These are phyloP conservation scores for Ustilago shanxiensis DNA, from an alignment of 1,284 basidiomycete genomes.

Conservation along the genomic window DNA sequence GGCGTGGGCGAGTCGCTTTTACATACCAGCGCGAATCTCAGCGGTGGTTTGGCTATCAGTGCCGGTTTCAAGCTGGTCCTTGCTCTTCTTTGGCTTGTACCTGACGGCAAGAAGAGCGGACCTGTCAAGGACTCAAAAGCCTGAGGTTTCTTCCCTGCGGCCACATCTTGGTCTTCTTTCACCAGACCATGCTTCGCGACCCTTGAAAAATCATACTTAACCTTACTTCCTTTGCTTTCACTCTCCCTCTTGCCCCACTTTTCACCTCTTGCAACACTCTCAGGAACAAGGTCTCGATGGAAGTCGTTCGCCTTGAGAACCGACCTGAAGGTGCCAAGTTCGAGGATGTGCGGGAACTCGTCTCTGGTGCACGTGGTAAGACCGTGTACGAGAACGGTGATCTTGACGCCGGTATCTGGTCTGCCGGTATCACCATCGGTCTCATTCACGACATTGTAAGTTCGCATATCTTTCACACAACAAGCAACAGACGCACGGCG, in stretches of 20 bases:
- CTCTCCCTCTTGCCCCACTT: not conserved
- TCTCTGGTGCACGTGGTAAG: constrained; percentile 82
- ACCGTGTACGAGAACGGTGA: constrained; percentile 88
- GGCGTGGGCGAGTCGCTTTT: constrained; percentile 60
- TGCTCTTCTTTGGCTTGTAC: constrained; percentile 50
- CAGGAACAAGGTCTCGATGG: constrained; percentile 79
- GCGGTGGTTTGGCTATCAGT: constrained; percentile 53
- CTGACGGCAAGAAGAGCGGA: constrained; percentile 36
- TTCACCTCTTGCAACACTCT: not conserved
- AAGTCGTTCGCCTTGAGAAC: constrained; percentile 85
- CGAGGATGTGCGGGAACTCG: constrained; percentile 81
- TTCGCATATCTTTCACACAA: not conserved
- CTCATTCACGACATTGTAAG: constrained; percentile 82
- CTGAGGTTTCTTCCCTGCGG: not conserved
- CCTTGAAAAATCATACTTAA: not conserved
- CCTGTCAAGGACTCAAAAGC: constrained; percentile 18
- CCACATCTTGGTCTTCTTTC: not conserved
- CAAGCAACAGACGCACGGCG: not conserved
- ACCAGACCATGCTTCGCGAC: not conserved
- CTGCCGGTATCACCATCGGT: constrained; percentile 81
- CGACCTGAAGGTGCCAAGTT: constrained; percentile 88
- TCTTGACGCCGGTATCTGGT: constrained; percentile 88
- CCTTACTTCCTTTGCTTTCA: not conserved
- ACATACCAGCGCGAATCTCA: constrained; percentile 46
- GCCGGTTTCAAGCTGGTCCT: constrained; percentile 58